Conservation (phyloP, 2,329 filamentous ascomycete genomes). For the Helicocarpus griseus region DNA sequence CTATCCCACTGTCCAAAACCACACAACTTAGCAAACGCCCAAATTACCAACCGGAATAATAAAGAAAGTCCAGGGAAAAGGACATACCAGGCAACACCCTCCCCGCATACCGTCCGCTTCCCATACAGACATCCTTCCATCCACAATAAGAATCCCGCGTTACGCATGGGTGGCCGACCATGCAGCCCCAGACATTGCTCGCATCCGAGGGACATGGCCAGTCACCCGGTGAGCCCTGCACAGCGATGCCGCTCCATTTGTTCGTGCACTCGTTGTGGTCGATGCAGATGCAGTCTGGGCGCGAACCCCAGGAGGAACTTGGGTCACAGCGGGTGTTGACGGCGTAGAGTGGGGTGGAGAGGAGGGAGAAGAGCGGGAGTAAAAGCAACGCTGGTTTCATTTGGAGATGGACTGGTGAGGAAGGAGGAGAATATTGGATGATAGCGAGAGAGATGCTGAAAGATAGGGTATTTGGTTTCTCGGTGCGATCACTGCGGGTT, state of each 20-base stretch:
- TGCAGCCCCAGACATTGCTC: background rate
- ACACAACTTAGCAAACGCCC: background rate
- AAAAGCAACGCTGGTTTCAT: background rate
- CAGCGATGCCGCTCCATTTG: background rate
- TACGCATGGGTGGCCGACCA: background rate
- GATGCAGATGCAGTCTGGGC: slow-evolving; percentile 2
- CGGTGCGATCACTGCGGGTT: no score
- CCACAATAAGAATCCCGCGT: slow-evolving; percentile 3
- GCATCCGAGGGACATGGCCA: background rate
- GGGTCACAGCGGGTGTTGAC: background rate
- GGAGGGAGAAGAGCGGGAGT: background rate
- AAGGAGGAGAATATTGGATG: background rate
- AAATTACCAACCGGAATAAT: background rate
- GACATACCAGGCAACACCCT: background rate
- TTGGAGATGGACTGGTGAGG: background rate
- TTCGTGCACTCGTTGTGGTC: slow-evolving; percentile 1
- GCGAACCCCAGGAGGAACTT: background rate
- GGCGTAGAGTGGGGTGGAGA: background rate
- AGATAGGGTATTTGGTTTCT: background rate
- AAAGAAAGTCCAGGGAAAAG: background rate
- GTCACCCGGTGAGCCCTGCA: background rate
- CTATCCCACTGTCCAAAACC: background rate
- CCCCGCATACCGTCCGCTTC: background rate
- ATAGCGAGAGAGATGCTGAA: background rate
- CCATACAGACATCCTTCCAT: background rate